Evolutionary conservation across 352 stramenopile genomes (phyloP).

Genomic region (Pythium rishiriense): DNA sequence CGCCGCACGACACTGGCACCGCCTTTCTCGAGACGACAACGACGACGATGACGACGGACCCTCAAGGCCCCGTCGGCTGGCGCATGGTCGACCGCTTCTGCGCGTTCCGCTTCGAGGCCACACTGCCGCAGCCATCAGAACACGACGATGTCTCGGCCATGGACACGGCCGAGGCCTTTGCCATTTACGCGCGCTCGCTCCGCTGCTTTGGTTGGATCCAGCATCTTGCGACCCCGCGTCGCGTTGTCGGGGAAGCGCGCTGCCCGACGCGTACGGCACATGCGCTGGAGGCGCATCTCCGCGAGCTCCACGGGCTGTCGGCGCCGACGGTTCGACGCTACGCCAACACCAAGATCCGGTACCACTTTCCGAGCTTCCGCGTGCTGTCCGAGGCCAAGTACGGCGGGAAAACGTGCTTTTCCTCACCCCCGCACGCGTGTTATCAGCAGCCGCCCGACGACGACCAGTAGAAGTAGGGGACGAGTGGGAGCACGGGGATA

Average conservation of each 20-base stretch:
- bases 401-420: slow-evolving; percentile 25
- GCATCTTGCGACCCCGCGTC: neutral
- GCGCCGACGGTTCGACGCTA: neutral
- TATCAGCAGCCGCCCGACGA: neutral
- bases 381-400: slow-evolving; percentile 29
- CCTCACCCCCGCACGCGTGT: slow-evolving; percentile 16
- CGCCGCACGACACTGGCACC: neutral
- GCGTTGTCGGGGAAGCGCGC: slow-evolving; percentile 21
- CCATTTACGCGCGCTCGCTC: slow-evolving; percentile 1
- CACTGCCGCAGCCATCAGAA: neutral
- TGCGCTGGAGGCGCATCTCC: slow-evolving; percentile 5
- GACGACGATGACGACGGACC: neutral
- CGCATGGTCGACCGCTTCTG: slow-evolving; percentile 24
- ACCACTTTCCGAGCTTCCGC: slow-evolving; percentile 32
- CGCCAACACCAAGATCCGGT: slow-evolving; percentile 31
- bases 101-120: slow-evolving; percentile 22
- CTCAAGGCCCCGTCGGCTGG: slow-evolving; percentile 17
- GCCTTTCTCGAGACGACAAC: neutral
- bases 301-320: neutral
- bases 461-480: neutral
- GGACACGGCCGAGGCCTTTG: neutral
- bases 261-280: slow-evolving; percentile 8
- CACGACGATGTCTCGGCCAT: neutral
- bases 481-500: neutral
- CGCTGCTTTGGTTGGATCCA: slow-evolving; percentile 30